These are phyloP conservation scores for Phtheirospermum japonicum DNA, from an alignment of 257 asterid species.

Conservation along the genomic window DNA sequence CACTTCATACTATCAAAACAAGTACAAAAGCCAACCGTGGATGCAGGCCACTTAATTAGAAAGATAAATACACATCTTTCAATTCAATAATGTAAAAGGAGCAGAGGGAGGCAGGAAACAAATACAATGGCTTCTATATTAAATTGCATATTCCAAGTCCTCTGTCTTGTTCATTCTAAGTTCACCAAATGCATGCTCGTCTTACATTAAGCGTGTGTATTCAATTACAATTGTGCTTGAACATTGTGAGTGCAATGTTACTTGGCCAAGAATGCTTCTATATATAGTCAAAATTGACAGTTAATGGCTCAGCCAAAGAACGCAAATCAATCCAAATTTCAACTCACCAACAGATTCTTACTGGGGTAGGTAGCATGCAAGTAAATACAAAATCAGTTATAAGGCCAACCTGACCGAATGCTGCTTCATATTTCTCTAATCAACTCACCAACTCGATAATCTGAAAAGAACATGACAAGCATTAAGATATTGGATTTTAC, in stretches of 20 bases:
- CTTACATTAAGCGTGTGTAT: conserved; percentile 3
- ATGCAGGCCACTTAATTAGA: conserved; percentile 98
- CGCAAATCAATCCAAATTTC: conserved; percentile 6
- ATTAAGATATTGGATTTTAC: no score
- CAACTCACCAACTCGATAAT: no score
- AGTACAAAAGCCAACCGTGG: conserved; percentile 67
- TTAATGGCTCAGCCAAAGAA: conserved; percentile 16
- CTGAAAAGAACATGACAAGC: no score
- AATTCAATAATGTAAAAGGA: no score
- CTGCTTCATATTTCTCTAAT: conserved; percentile 50
- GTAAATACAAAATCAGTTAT: conserved; percentile 14
- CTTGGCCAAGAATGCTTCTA: conserved; percentile 14
- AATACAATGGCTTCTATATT: no score
- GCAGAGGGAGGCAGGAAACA: no score
- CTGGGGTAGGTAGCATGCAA: conserved; percentile 22
- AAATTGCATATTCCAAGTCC: conserved; percentile 19
- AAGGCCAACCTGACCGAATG: conserved; percentile 80
- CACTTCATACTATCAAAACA: background rate
- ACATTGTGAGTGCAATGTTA: conserved; percentile 11
- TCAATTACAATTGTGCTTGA: background rate
- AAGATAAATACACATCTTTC: no score
- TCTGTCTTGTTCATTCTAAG: background rate
- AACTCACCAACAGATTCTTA: conserved; percentile 13
- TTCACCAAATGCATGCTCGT: background rate
- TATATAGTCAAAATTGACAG: conserved; percentile 2